Evolutionary conservation across 2,329 filamentous ascomycete species (phyloP), one percentile per base, ranked within the genome.

Genomic region (Xylaria sp.): DNA sequence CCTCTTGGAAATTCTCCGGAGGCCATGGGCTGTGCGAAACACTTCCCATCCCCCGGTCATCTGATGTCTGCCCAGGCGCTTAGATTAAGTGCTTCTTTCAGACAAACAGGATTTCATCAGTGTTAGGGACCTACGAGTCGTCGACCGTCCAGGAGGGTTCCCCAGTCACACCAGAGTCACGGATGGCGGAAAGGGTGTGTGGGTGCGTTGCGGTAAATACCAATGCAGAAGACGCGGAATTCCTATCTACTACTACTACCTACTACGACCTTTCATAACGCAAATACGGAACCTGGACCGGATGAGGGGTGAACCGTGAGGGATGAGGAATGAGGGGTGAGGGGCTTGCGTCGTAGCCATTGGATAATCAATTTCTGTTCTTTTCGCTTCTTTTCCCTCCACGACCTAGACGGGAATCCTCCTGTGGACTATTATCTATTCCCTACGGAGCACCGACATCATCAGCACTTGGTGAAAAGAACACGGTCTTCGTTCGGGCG

Each of bases 11-110:
- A 13, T 52, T 61, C 44, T 61, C 16, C 42, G 5, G 13, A 46
- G 52, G 39, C 35, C 37, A 55, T 55, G 47, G 57, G 57, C 55
- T 44, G 52, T 60, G 62, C 64, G 63, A 66, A 63, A 59, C 8
- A 42, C 37, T 42, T 42, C 37, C 9, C 8, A 42, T 42, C 37
- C 54, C 48, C 50, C 9, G 42, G 48, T 66, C 64, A 64, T 61
- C 60, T 66, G 64, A 66, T 54, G 52, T 30, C n/a, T 35, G 53
- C 34, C 44, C 48, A 44, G 63, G 39, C 53, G 35, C 54, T 54
- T 52, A 58, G 53, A 60, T 56, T 52, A 57, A 57, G 58, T 48
- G 47, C 16, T 37, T 54, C 57, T 60, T 49, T 42, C 49, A 61
- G 56, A 48, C 55, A 54, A 62, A 57, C 54, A 54, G 49, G 56